These are phyloP conservation scores for Lecanicillium sp. DNA, from an alignment of 2,329 filamentous ascomycete species.

Conservation along the genomic window DNA sequence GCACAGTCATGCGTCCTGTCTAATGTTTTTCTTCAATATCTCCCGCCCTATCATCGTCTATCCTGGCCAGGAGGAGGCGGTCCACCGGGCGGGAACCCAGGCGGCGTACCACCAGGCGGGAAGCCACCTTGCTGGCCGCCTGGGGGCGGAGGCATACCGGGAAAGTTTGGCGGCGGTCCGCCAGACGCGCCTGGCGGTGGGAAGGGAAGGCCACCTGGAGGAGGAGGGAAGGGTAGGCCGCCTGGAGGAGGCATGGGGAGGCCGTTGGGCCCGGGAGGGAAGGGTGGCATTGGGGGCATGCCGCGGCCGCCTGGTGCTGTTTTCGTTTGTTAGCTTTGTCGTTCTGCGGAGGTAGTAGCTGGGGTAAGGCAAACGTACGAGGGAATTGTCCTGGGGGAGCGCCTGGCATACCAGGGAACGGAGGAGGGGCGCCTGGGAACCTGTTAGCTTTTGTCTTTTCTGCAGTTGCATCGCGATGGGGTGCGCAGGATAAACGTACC, in stretches of 20 bases:
- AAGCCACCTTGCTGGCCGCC: slow-evolving; percentile 10
- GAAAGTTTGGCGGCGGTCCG: slow-evolving; percentile 22
- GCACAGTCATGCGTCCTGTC: not conserved
- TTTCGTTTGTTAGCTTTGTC: slow-evolving; percentile 13
- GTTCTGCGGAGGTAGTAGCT: no score
- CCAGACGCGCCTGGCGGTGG: slow-evolving; percentile 30
- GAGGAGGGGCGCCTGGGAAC: slow-evolving; percentile 46
- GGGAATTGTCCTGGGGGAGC: slow-evolving; percentile 34
- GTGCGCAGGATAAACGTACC: slow-evolving; percentile 20
- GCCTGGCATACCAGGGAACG: slow-evolving; percentile 46
- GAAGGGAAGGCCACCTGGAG: slow-evolving; percentile 27
- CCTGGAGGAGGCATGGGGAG: slow-evolving; percentile 16
- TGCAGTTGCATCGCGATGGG: not conserved
- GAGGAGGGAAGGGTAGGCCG: slow-evolving; percentile 31
- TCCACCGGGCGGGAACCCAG: slow-evolving; percentile 27
- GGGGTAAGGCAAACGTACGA: slow-evolving; percentile 39
- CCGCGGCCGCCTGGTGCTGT: slow-evolving; percentile 47
- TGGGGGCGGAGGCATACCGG: slow-evolving; percentile 16
- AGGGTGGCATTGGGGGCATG: slow-evolving; percentile 35
- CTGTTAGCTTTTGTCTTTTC: slow-evolving; percentile 10
- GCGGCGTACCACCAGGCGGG: slow-evolving; percentile 23
- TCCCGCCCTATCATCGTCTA: slow-evolving; percentile 20
- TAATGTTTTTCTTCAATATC: slow-evolving; percentile 2
- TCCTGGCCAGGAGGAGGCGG: slow-evolving; percentile 30
- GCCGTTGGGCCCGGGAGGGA: slow-evolving; percentile 21